phyloP scores from a whole-genome alignment of 306 rosid genomes.

The Cicer pinnatifidum region DNA sequence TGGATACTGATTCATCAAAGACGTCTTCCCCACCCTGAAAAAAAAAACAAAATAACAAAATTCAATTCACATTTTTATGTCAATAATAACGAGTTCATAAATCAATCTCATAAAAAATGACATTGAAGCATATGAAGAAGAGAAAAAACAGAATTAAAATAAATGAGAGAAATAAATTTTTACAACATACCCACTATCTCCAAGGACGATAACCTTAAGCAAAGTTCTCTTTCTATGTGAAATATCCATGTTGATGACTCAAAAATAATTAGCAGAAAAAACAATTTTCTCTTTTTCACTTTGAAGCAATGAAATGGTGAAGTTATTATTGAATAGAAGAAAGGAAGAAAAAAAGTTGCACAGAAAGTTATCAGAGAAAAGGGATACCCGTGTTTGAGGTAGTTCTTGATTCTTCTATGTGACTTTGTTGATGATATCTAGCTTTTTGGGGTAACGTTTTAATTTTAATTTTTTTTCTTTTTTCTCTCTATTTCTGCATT shows the following conservation, averaged over 20 bases:
- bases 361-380: slow-evolving; percentile 32
- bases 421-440: slow-evolving; percentile 26
- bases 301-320: slow-evolving; percentile 18
- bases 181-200: slow-evolving; percentile 84
- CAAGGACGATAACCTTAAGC: slow-evolving; percentile 89
- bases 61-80: not conserved
- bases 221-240: slow-evolving; percentile 63
- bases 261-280: slow-evolving; percentile 1
- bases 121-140: not conserved
- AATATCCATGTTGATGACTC: slow-evolving; percentile 55
- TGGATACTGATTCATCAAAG: slow-evolving; percentile 94
- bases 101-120: not conserved
- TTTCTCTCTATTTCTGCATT: slow-evolving; percentile 37
- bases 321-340: slow-evolving; percentile 10
- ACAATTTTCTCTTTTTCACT: not conserved
- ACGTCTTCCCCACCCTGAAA: slow-evolving; percentile 93
- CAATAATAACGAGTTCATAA: not conserved
- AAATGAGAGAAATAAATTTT: not conserved
- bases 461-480: not conserved
- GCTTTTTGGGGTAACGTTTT: slow-evolving; percentile 26
- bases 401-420: slow-evolving; percentile 51
- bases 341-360: slow-evolving; percentile 9
- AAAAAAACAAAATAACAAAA: slow-evolving; percentile 29
- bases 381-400: slow-evolving; percentile 38
- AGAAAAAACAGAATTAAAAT: not conserved